phyloP scores from a whole-genome alignment of 2,329 filamentous ascomycete species.

The Monosporascus sp. region DNA sequence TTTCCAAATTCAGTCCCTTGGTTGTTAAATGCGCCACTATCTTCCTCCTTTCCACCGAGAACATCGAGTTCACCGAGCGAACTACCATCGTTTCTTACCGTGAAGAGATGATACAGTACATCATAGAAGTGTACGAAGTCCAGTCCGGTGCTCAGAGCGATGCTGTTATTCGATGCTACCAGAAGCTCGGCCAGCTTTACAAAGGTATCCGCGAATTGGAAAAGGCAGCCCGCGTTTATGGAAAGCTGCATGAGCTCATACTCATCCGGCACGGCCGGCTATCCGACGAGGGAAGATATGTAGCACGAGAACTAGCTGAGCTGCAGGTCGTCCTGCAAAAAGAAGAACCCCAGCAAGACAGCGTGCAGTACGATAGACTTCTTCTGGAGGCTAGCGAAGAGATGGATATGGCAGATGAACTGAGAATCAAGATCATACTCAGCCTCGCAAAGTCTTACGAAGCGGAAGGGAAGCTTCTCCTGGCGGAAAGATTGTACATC shows the following conservation, averaged over 20 bases:
- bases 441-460: constrained; percentile 31
- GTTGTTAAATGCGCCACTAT: constrained; percentile 31
- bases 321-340: constrained; percentile 30
- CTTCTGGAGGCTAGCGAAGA: constrained; percentile 32
- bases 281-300: constrained; percentile 23
- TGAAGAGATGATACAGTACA: constrained; percentile 33
- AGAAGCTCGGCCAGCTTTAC: constrained; percentile 33
- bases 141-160: constrained; percentile 30
- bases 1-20: constrained; percentile 28
- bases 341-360: constrained; percentile 17
- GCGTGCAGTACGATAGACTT: constrained; percentile 27
- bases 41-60: constrained; percentile 31
- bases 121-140: constrained; percentile 32
- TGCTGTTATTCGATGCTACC: constrained; percentile 31
- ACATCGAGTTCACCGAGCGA: constrained; percentile 28
- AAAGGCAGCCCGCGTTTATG: constrained; percentile 26
- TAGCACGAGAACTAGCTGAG: constrained; percentile 28
- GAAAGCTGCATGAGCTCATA: constrained; percentile 30
- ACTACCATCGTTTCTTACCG: constrained; percentile 31
- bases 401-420: constrained; percentile 26
- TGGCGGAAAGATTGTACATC: constrained; percentile 35
- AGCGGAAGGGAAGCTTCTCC: constrained; percentile 24
- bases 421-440: constrained; percentile 30
- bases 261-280: constrained; percentile 27
- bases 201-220: constrained; percentile 30